Evolutionary conservation across 176 grass and related monocot species (phyloP).

Genomic region (Bothriochloa decipiens): DNA sequence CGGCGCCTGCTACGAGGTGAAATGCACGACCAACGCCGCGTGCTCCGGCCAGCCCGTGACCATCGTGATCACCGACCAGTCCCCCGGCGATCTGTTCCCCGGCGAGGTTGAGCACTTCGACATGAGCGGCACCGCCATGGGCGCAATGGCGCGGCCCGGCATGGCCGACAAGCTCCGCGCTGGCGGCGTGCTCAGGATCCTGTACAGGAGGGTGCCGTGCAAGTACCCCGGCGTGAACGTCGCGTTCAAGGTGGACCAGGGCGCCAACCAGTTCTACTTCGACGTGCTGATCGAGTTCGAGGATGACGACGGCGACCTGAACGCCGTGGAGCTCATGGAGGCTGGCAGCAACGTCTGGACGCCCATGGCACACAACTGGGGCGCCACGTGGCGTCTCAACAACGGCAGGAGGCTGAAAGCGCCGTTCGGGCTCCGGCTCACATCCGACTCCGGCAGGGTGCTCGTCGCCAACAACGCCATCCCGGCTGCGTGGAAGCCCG

Average conservation of each 20-base stretch:
- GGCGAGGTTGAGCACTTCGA: conserved; percentile 66
- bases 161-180: conserved; percentile 64
- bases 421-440: conserved; percentile 71
- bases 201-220: conserved; percentile 71
- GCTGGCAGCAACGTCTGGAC: conserved; percentile 45
- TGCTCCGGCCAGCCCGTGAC: conserved; percentile 74
- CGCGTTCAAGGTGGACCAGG: conserved; percentile 67
- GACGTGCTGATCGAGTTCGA: conserved; percentile 77
- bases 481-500: conserved; percentile 57
- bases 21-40: conserved; percentile 47
- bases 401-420: conserved; percentile 49
- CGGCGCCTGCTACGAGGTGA: conserved; percentile 86
- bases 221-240: conserved; percentile 56
- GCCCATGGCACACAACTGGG: conserved; percentile 71
- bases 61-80: conserved; percentile 73
- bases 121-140: conserved; percentile 81
- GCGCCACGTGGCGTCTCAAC: conserved; percentile 60
- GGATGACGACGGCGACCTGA: conserved; percentile 76
- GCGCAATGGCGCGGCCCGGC: conserved; percentile 64
- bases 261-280: conserved; percentile 69
- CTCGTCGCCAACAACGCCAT: conserved; percentile 63
- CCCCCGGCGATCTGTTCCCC: conserved; percentile 51
- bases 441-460: conserved; percentile 59
- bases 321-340: conserved; percentile 53
- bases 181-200: conserved; percentile 58